Base-by-base conservation (phyloP, 2,329 filamentous ascomycete genomes). In the Nemania sp. region DNA sequence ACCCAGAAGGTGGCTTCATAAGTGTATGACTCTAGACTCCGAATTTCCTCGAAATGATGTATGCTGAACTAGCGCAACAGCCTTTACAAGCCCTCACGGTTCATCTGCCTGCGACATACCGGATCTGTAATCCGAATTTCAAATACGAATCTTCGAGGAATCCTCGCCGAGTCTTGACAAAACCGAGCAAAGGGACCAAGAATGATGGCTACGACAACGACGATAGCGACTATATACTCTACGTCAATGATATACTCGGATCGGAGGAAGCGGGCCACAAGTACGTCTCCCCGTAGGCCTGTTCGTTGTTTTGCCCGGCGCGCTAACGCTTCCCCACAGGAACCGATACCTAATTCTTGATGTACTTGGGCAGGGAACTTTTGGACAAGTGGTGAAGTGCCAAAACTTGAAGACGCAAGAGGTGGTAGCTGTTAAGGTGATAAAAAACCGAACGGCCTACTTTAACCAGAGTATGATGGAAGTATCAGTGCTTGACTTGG, bases 391-490 rank as follows among this genome's bases (percentile, higher is more conserved):
- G 34, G 95, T 99, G 63, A 99, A 99, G 77, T 99, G 95, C 74
- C 95, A 99, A 76, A 99, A 99, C 71, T 78, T 99, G 70, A 97
- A 97, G 79, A 98, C 95, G 0, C 93, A 97, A 75, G 95, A 99
- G 77, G 95, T 99, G 40, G 95, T 99, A 46, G 95, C 95, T 3
- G 95, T 99, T 68, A 99, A 99, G 79, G 95, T 99, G 56, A 95
- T 99, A 79, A 99, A 99, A 80, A 99, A 99, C 77, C 89, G 94
- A 71, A 99, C 95, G 1, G 95, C 95, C 39, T 99, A 99, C 76
- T 99, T 99, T 81, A 99, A 99, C 74, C 95, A 99, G 77, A 98
- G 95, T 76, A 99, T 99, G 95, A 99, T 99, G 95, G 95, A 99
- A 75, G 95, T 99, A 34, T 99, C 95, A 1, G 95, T 99, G 21